Conservation (phyloP, 805 yeast species). For the Jamesozyma rosinii region DNA sequence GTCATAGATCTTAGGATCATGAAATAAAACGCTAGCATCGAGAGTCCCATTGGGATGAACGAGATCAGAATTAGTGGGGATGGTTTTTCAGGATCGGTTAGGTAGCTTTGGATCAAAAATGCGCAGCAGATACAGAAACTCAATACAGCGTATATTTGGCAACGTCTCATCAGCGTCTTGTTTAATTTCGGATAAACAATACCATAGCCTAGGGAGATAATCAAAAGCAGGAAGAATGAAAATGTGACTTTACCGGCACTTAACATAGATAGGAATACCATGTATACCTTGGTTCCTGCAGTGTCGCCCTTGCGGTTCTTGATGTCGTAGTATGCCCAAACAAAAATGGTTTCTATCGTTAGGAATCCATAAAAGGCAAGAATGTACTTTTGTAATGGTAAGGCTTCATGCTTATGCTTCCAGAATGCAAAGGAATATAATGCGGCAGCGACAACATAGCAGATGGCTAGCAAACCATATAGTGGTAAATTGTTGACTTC, state of each 20-base stretch:
- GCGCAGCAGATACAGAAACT: slow-evolving; percentile 49
- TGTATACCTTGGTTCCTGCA: slow-evolving; percentile 58
- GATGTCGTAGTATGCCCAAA: slow-evolving; percentile 87
- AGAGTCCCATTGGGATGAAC: slow-evolving; percentile 61
- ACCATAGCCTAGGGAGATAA: slow-evolving; percentile 89
- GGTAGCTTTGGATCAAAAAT: slow-evolving; percentile 46
- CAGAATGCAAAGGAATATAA: slow-evolving; percentile 77
- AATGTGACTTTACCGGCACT: slow-evolving; percentile 77
- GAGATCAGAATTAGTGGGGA: slow-evolving; percentile 45
- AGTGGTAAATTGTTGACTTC: slow-evolving; percentile 87
- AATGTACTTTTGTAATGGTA: slow-evolving; percentile 85
- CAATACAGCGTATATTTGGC: slow-evolving; percentile 48
- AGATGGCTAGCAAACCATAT: slow-evolving; percentile 75
- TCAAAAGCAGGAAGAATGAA: slow-evolving; percentile 76
- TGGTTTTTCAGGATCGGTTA: slow-evolving; percentile 42
- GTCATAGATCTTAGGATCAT: slow-evolving; percentile 65
- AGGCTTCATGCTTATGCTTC: slow-evolving; percentile 74
- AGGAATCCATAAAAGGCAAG: slow-evolving; percentile 77
- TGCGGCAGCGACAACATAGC: slow-evolving; percentile 74
- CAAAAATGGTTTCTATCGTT: slow-evolving; percentile 72
- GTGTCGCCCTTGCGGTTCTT: slow-evolving; percentile 52
- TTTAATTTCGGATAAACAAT: slow-evolving; percentile 83
- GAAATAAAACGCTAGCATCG: slow-evolving; percentile 65
- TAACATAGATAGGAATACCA: slow-evolving; percentile 67
- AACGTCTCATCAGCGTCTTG: slow-evolving; percentile 60